phyloP scores from a whole-genome alignment of 179 eudicot genomes.

The Silene vulgaris region DNA sequence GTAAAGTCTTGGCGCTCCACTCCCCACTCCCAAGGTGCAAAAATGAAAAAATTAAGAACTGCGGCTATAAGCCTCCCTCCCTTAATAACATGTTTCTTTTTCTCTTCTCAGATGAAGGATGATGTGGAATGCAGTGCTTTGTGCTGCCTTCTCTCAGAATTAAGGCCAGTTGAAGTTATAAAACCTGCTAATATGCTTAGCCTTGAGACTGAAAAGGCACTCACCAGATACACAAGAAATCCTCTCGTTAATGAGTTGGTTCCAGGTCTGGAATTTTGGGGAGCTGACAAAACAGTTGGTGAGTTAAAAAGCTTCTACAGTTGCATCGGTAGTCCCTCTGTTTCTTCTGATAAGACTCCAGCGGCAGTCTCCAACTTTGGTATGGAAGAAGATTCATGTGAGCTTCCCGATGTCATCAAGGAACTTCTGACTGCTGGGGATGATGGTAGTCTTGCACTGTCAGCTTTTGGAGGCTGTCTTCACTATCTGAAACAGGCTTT shows the following conservation, averaged over 20 bases:
- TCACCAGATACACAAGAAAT: slow-evolving; percentile 72
- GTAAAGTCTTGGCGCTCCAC: not conserved
- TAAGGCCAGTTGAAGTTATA: slow-evolving; percentile 91
- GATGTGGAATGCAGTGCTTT: slow-evolving; percentile 80
- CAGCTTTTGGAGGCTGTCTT: slow-evolving; percentile 88
- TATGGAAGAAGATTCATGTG: slow-evolving; percentile 29
- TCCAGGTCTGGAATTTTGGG: slow-evolving; percentile 82
- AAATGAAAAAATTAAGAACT: not conserved
- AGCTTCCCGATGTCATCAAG: slow-evolving; percentile 54
- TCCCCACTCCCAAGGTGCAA: not conserved
- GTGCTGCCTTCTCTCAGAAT: slow-evolving; percentile 70
- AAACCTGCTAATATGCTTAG: slow-evolving; percentile 77
- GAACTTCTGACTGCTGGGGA: slow-evolving; percentile 49
- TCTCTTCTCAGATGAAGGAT: slow-evolving; percentile 65
- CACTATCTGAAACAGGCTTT: slow-evolving; percentile 88
- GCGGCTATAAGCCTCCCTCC: not conserved
- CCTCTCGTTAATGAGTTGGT: slow-evolving; percentile 75
- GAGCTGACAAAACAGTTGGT: slow-evolving; percentile 63
- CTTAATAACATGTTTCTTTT: slow-evolving; percentile 12
- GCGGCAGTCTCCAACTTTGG: slow-evolving; percentile 22
- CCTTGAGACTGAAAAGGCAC: slow-evolving; percentile 70
- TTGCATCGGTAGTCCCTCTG: slow-evolving; percentile 26
- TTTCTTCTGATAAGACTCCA: slow-evolving; percentile 28
- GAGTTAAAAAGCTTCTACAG: slow-evolving; percentile 62
- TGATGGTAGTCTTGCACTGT: slow-evolving; percentile 64